A percentile compares a stretch with the other conserved stretches of the same genome.
These are phyloP conservation scores for Paratinospora sagittata DNA, from an alignment of 164 flowering plant genomes.

Conservation along the genomic window DNA sequence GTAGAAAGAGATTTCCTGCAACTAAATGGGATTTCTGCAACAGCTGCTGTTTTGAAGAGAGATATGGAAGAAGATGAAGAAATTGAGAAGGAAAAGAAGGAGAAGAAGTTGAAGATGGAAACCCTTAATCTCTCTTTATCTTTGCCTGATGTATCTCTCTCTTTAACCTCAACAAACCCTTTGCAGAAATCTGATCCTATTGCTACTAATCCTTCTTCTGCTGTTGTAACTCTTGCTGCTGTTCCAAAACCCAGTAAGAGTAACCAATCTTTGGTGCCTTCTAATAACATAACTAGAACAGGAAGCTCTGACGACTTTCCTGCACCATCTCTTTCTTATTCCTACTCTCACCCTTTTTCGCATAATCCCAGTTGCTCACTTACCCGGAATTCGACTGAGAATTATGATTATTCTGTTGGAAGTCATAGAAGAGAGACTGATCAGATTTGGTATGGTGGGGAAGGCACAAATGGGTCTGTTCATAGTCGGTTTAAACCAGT, in stretches of 20 bases:
- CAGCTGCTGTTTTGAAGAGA: conserved; percentile 40
- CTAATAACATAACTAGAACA: conserved; percentile 51
- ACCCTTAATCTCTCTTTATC: conserved; percentile 77
- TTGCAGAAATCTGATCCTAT: conserved; percentile 36
- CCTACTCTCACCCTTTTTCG: conserved; percentile 68
- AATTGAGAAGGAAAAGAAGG: conserved; percentile 29
- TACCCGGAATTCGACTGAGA: conserved; percentile 72
- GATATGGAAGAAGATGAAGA: conserved; percentile 34
- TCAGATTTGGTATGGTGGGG: conserved; percentile 86
- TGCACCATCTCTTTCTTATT: conserved; percentile 65
- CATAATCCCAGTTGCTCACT: conserved; percentile 97
- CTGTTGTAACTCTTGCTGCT: neutral
- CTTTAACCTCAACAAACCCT: conserved; percentile 53
- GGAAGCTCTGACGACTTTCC: conserved; percentile 80
- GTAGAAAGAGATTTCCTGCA: conserved; percentile 90
- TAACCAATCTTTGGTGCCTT: conserved; percentile 53
- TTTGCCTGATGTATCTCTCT: conserved; percentile 68
- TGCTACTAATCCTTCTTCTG: conserved; percentile 10
- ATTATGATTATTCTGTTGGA: conserved; percentile 63
- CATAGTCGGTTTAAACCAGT: conserved; percentile 88
- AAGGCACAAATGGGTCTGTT: conserved; percentile 96
- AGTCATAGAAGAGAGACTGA: conserved; percentile 55
- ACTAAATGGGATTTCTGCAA: conserved; percentile 38
- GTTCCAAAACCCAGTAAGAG: conserved; percentile 39
- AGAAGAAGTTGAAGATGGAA: conserved; percentile 70